A percentile compares a stretch with the other conserved stretches of the same genome.
These are phyloP conservation scores for Zymoseptoria ardabiliae DNA, from an alignment of 2,329 filamentous ascomycete species.

Conservation along the genomic window DNA sequence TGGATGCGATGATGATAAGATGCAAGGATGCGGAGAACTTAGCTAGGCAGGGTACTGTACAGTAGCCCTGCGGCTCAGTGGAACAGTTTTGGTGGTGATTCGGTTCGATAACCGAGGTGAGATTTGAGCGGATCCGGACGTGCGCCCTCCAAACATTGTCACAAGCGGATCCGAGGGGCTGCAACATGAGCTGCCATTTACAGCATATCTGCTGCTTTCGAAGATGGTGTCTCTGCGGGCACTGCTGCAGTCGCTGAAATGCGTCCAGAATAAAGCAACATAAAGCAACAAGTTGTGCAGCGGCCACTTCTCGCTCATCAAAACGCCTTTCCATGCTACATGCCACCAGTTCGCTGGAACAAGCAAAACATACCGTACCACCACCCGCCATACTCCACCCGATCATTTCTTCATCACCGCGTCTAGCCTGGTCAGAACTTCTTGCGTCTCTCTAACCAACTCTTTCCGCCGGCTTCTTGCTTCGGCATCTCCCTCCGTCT, in stretches of 20 bases:
- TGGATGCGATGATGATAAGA: background rate
- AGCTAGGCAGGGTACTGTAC: background rate
- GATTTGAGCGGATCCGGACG: background rate
- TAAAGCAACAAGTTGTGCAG: background rate
- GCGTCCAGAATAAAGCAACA: background rate
- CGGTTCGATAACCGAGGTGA: background rate
- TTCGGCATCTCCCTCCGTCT: slow-evolving; percentile 61
- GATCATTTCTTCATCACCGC: slow-evolving; percentile 26
- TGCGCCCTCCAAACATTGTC: background rate
- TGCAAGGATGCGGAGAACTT: background rate
- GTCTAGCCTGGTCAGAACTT: slow-evolving; percentile 59
- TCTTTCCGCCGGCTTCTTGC: slow-evolving; percentile 62
- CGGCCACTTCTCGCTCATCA: background rate
- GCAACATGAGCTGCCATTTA: background rate
- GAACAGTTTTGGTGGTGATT: background rate
- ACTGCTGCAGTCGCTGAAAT: background rate
- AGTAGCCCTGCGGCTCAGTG: background rate
- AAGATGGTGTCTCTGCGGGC: background rate
- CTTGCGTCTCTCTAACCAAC: slow-evolving; percentile 64
- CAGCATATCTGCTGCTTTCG: background rate
- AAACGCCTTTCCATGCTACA: background rate
- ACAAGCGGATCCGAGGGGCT: background rate
- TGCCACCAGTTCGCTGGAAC: background rate
- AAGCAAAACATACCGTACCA: background rate
- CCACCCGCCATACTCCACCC: background rate